Percentiles rank a stretch among this genome's conserved stretches.
Conservation (phyloP, 1,284 basidiomycete species). For the Cryptococcus hybrid region DNA sequence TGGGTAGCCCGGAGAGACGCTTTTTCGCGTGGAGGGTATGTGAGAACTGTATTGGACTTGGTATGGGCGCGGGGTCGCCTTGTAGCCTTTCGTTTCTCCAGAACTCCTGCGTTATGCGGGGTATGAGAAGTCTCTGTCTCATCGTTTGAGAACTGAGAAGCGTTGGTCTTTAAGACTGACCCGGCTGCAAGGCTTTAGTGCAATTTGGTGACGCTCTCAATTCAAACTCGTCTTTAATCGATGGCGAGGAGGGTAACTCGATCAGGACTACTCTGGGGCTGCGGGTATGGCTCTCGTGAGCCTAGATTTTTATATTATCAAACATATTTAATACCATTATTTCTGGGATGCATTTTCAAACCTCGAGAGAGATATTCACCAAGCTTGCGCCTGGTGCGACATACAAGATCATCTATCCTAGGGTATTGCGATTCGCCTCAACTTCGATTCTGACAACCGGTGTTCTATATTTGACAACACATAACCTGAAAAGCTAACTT, state of each 20-base stretch:
- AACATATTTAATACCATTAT: neutral
- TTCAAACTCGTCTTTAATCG: slow-evolving; percentile 5
- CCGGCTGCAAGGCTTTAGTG: slow-evolving; percentile 49
- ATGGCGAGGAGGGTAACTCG: slow-evolving; percentile 46
- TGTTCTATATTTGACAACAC: no score
- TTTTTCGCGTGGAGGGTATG: slow-evolving; percentile 28
- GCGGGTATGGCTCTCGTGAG: slow-evolving; percentile 40
- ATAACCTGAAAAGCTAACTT: no score
- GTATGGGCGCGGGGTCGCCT: slow-evolving; percentile 44
- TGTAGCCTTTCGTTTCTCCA: slow-evolving; percentile 13
- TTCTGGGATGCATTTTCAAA: neutral
- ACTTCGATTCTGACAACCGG: no score
- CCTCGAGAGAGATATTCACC: no score
- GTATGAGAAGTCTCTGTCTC: slow-evolving; percentile 3
- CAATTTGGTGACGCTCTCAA: slow-evolving; percentile 52
- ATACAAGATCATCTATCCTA: neutral
- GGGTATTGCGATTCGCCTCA: no score
- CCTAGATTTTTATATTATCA: slow-evolving; percentile 45
- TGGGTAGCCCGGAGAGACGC: slow-evolving; percentile 33
- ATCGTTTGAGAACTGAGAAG: slow-evolving; percentile 1
- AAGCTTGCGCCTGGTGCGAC: neutral
- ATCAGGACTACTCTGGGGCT: slow-evolving; percentile 55
- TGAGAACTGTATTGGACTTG: slow-evolving; percentile 26
- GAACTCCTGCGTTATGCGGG: no score
- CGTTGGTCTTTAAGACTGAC: slow-evolving; percentile 7